Conservation (phyloP, 2,329 filamentous ascomycete species). For the Plenodomus lindquistii region DNA sequence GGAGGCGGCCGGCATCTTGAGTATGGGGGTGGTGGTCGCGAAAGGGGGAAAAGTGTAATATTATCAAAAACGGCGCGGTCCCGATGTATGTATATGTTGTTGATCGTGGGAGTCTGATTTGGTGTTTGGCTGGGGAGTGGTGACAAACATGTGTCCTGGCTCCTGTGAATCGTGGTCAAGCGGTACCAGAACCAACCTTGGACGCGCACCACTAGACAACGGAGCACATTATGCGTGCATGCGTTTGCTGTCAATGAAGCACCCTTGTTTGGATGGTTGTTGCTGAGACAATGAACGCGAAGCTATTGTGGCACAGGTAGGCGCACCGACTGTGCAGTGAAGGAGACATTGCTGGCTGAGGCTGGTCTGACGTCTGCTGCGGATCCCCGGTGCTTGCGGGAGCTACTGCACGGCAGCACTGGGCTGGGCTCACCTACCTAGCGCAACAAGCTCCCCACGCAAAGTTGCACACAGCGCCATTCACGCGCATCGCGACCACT, state of each 20-base stretch:
- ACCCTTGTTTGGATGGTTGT: neutral
- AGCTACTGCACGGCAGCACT: conserved; percentile 1
- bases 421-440: too few relatives aligned
- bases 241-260: neutral
- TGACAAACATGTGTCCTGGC: conserved; percentile 2
- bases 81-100: neutral
- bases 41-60: neutral
- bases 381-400: neutral
- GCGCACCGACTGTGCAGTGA: conserved; percentile 1
- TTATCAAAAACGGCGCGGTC: neutral
- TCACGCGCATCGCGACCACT: neutral
- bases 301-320: neutral
- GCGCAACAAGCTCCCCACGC: neutral
- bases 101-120: neutral
- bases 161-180: conserved; percentile 9
- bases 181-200: conserved; percentile 2
- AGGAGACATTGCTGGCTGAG: conserved; percentile 2
- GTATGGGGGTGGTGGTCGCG: neutral
- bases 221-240: conserved; percentile 3
- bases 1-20: conserved; percentile 40
- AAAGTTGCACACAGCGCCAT: conserved; percentile 9
- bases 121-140: neutral
- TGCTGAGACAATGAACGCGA: neutral
- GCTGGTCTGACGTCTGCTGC: conserved; percentile 15
- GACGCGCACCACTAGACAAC: conserved; percentile 8